Conservation (phyloP, 106 monocot species). For the Narthecium ossifragum region DNA sequence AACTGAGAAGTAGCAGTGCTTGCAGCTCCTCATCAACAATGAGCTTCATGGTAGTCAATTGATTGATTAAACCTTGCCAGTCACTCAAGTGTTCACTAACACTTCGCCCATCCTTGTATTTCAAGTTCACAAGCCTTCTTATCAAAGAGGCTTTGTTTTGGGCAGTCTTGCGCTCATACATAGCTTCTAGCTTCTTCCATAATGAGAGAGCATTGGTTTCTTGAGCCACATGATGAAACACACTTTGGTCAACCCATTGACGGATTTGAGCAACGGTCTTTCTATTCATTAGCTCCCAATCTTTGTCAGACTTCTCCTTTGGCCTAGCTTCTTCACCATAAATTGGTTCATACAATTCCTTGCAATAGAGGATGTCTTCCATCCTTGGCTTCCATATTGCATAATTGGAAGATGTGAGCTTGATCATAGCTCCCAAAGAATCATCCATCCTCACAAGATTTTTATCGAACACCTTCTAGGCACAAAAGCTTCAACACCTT, state of each 20-base stretch:
- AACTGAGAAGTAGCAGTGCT: background rate
- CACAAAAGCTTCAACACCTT: no score
- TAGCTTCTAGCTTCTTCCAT: background rate
- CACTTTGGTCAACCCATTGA: constrained; percentile 2
- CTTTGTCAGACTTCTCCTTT: background rate
- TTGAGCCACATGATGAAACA: background rate
- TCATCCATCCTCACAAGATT: no score
- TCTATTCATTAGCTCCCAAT: background rate
- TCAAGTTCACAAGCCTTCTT: background rate
- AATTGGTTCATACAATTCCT: constrained; percentile 1
- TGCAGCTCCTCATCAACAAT: constrained; percentile 1
- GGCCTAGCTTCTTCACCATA: background rate
- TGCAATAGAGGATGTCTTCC: background rate
- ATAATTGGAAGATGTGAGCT: no score
- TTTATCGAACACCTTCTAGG: no score
- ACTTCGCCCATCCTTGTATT: background rate
- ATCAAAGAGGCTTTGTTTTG: constrained; percentile 5
- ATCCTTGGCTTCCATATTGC: background rate
- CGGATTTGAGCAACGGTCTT: background rate
- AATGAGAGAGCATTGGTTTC: background rate
- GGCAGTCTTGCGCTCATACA: background rate
- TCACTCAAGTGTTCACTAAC: background rate
- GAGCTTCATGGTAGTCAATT: background rate
- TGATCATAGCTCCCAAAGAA: no score
- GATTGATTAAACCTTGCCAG: background rate